Conservation (phyloP, 83 land plant species). For the Isoetes engelmannii region DNA sequence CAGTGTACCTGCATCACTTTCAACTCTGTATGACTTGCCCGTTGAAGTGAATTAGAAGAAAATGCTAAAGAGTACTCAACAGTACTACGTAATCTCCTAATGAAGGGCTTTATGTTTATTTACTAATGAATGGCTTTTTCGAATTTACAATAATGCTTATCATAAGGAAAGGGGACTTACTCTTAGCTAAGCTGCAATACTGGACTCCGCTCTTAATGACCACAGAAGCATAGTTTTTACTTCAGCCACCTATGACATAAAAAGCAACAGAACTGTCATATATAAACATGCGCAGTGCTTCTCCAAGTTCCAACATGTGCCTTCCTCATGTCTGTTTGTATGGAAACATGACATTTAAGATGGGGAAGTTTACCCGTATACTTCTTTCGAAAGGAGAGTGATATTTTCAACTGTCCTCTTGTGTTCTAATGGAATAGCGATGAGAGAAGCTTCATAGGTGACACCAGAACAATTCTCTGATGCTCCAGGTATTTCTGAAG, state of each 20-base stretch:
- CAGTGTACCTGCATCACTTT: too few species aligned
- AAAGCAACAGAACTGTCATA: neutral
- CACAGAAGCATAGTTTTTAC: constrained; percentile 55
- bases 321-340: too few species aligned
- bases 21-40: neutral
- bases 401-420: neutral
- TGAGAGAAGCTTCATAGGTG: too few species aligned
- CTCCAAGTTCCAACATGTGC: too few species aligned
- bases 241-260: constrained; percentile 48
- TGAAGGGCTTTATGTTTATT: neutral
- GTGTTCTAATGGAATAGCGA: neutral
- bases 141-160: too few species aligned
- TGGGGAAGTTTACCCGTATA: neutral
- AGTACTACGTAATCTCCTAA: too few species aligned
- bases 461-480: too few species aligned
- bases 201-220: constrained; percentile 42
- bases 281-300: neutral
- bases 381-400: neutral
- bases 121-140: too few species aligned
- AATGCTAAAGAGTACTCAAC: neutral
- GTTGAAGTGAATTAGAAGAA: neutral
- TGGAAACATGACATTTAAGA: neutral
- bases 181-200: constrained; percentile 39
- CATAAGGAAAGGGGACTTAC: constrained; percentile 23
- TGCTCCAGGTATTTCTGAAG: too few species aligned